Percentiles rank a stretch among this genome's conserved stretches.
Evolutionary conservation across 305 asterid genomes (phyloP).

Genomic region (Fraxinus xanthoxyloides): DNA sequence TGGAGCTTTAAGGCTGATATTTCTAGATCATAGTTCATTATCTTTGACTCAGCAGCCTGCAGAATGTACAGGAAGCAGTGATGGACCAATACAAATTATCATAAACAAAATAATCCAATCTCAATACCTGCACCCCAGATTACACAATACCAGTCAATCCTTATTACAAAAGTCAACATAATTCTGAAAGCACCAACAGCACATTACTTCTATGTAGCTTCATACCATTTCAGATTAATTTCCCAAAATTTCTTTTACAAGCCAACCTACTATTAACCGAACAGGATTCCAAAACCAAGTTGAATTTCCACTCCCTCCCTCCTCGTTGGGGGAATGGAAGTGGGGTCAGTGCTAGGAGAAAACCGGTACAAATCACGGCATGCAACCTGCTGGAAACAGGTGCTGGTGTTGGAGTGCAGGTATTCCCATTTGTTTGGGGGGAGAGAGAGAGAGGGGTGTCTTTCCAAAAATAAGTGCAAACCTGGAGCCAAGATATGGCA

Average conservation of each 20-base stretch:
- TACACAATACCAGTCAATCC: neutral
- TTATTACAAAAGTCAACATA: neutral
- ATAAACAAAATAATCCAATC: neutral
- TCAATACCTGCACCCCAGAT: neutral
- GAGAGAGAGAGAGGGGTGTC: neutral
- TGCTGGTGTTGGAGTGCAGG: neutral
- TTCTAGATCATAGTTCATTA: slow-evolving; percentile 66
- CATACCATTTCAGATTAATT: neutral
- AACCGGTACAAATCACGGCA: neutral
- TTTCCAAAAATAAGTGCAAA: neutral
- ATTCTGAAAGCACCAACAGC: neutral
- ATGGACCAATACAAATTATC: neutral
- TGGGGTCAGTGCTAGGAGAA: neutral
- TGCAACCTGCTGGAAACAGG: neutral
- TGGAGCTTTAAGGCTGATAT: slow-evolving; percentile 55
- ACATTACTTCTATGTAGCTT: neutral
- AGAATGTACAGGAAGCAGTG: slow-evolving; percentile 14
- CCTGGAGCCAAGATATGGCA: neutral
- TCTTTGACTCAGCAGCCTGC: slow-evolving; percentile 90
- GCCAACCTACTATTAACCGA: neutral
- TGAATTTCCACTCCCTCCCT: neutral
- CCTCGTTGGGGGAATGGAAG: neutral
- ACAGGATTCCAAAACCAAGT: neutral
- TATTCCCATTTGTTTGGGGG: neutral
- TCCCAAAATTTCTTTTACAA: neutral